Percentiles rank a stretch among this genome's conserved stretches.
Evolutionary conservation across 352 stramenopile genomes (phyloP).

Genomic region (Globisporangium spiculum): DNA sequence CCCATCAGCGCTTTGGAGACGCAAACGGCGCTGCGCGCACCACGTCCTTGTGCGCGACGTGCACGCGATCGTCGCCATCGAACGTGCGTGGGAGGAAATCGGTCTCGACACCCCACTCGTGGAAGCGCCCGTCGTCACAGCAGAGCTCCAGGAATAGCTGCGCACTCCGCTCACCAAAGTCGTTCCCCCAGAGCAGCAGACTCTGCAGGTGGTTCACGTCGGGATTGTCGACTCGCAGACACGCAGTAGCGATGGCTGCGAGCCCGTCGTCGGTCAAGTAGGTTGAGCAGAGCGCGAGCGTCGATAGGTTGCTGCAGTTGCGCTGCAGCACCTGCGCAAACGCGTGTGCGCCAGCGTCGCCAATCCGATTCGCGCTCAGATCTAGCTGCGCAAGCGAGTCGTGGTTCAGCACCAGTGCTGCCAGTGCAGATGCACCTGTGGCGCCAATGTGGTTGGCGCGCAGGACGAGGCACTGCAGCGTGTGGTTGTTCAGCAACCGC

Average conservation of each 20-base stretch:
- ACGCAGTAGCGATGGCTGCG: conserved; percentile 35
- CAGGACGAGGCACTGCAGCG: conserved; percentile 52
- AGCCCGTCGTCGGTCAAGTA: conserved; percentile 59
- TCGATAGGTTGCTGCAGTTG: conserved; percentile 38
- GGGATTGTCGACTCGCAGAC: conserved; percentile 29
- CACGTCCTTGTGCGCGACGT: conserved; percentile 54
- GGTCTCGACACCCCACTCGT: conserved; percentile 43
- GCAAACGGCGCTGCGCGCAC: conserved; percentile 30
- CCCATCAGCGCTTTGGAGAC: conserved; percentile 41
- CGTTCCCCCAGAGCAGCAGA: conserved; percentile 68
- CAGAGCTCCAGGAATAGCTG: conserved; percentile 42
- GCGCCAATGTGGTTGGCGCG: conserved; percentile 67
- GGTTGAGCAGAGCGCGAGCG: conserved; percentile 51
- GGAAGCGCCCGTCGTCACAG: conserved; percentile 24
- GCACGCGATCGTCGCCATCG: conserved; percentile 27
- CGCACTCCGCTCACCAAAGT: conserved; percentile 45
- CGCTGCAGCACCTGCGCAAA: conserved; percentile 54
- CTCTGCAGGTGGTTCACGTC: conserved; percentile 29
- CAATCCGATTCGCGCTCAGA: conserved; percentile 63
- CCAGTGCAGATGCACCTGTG: conserved; percentile 50
- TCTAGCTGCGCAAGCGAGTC: conserved; percentile 51
- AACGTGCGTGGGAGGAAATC: conserved; percentile 44
- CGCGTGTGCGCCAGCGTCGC: conserved; percentile 43
- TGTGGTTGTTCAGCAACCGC: conserved; percentile 60
- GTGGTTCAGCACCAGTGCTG: conserved; percentile 52